Base-by-base conservation (phyloP, 2,329 filamentous ascomycete genomes). In the Aureobasidium pullulans region DNA sequence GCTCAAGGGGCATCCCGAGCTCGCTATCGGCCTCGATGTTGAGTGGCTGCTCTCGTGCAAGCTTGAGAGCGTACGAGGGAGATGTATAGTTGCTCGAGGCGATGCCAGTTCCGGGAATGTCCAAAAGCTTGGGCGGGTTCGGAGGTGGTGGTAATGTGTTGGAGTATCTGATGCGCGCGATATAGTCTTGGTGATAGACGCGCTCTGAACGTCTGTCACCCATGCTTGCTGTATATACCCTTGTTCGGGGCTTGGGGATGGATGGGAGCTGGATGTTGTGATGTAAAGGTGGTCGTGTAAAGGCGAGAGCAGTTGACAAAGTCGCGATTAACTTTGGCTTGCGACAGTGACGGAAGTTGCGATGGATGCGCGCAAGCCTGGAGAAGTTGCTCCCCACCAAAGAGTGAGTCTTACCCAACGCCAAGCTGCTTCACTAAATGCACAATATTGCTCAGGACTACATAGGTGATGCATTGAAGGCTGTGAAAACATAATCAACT, bases 1-100 rank as follows among this genome's bases (percentile, higher is more conserved):
- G 77, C 72, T 97, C 93, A 70, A 99, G 85, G 61, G 92, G 91
- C 94, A 99, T 97, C 60, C 94, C 94, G 66, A 97, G 83, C 78
- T 99, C 94, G 8, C 92, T 94, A 82, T 99, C 94, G 32, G 91
- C 91, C 75, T 99, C 94, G 62, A 99, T 94, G 70, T 96, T 97
- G 50, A 96, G 80, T 56, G 93, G 89, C 77, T 97, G 94, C 69
- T 96, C 91, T 69, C 93, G 82, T 16, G 89, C 90, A 66, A 99
- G 79, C 64, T 90, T 86, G 47, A 92, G 94, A 32, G 92, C 91
- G 77, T 96, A 99, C 23, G 86, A 86, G 1, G 94, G 90, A 3
- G 86, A 90, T 34, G 94, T 95, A 75, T 96, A 97, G 71, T 95
- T 89, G 61, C 87, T 88, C 66, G 86, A 89, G 42, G 89, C 82